Percentiles rank a stretch among this genome's conserved stretches.
These are phyloP conservation scores for Venturia asperata DNA, from an alignment of 2,329 filamentous ascomycete species.

Conservation along the genomic window DNA sequence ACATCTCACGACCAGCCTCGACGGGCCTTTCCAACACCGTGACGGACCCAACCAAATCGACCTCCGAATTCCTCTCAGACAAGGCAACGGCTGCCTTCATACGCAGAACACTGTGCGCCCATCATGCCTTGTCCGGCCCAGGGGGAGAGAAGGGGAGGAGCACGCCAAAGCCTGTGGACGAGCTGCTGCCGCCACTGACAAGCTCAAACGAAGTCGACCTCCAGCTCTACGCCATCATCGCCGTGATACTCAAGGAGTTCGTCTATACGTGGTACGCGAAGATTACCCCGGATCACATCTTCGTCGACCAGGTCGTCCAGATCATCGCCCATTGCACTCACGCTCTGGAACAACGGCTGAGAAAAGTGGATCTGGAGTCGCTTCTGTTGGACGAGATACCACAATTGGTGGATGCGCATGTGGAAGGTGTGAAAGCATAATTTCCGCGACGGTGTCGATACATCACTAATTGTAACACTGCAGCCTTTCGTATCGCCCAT, in stretches of 20 bases:
- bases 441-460: slow-evolving; percentile 23
- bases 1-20: slow-evolving; percentile 4
- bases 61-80: slow-evolving; percentile 38
- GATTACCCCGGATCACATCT: slow-evolving; percentile 83
- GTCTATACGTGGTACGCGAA: slow-evolving; percentile 89
- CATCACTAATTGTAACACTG: slow-evolving; percentile 16
- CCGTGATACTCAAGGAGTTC: slow-evolving; percentile 82
- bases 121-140: slow-evolving; percentile 38
- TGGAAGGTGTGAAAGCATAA: slow-evolving; percentile 53
- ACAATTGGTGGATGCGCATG: slow-evolving; percentile 69
- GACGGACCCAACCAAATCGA: slow-evolving; percentile 6
- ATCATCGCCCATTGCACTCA: slow-evolving; percentile 89
- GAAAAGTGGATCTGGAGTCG: slow-evolving; percentile 74
- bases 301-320: slow-evolving; percentile 80
- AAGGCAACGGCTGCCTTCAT: slow-evolving; percentile 74
- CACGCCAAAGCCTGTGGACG: slow-evolving; percentile 63
- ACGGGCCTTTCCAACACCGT: background rate
- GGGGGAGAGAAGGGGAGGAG: slow-evolving; percentile 48
- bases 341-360: slow-evolving; percentile 76
- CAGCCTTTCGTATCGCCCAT: slow-evolving; percentile 67
- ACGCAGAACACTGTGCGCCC: slow-evolving; percentile 75
- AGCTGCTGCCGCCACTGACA: slow-evolving; percentile 81
- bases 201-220: slow-evolving; percentile 91
- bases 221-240: slow-evolving; percentile 86
- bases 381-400: slow-evolving; percentile 84